Evolutionary conservation across 257 asterid genomes (phyloP), one percentile per base, ranked within the genome.

Genomic region (Misopates orontium): DNA sequence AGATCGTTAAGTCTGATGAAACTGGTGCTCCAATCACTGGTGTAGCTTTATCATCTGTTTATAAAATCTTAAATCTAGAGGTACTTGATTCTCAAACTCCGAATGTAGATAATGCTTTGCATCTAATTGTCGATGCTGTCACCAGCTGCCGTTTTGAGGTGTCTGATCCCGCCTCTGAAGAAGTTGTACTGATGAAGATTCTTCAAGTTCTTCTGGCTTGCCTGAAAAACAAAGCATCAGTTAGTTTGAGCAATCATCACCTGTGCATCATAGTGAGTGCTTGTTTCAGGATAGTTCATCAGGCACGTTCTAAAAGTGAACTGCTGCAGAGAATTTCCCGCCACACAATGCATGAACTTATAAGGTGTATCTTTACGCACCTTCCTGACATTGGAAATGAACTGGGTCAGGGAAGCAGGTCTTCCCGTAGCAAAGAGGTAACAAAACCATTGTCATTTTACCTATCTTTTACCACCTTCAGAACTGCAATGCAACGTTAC

Each of bases 131-230:
- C 73, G 97, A 93, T 78, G 89, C 97, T 65, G 97, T 90, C 68
- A 93, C 98, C 41, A 87, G 96, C 93, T 93, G 98, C 82, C 82
- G 98, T 76, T 93, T 93, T 51, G 96, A 90, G 85, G 87, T 92
- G 51, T 85, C 97, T 71, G 98, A 93, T 79, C 98, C 97, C 66
- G 85, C 95, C 64, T 93, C 98, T 50, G 98, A 93, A 71, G 98
- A 92, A 83, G 88, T 93, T 36, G 98, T 93, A 53, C 77, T 93
- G 58, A 93, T 86, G 85, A 89, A 90, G 90, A 87, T 93, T 79
- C 97, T 90, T 84, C 91, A 85, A 80, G 96, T 92, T 71, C 96
- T 92, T 75, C 77, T 87, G 91, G 95, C 96, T 62, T 87, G 95
- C 78, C 81, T 89, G 96, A 93, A 85, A 78, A 84, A 97, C 71